These are phyloP conservation scores for Stipa capillata DNA, from an alignment of 176 grass and related monocot species.

Conservation along the genomic window DNA sequence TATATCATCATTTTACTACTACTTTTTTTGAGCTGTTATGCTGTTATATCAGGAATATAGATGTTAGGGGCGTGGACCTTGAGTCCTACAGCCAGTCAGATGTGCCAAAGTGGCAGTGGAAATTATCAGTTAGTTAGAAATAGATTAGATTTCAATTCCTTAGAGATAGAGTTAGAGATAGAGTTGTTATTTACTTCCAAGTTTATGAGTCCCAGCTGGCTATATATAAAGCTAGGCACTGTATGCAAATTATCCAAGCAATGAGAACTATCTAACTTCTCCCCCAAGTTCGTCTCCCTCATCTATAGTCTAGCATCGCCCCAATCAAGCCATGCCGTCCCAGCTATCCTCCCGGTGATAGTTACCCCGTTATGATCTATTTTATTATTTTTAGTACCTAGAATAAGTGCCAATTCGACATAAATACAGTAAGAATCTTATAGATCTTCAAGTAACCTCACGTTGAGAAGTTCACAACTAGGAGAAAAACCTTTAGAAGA, in stretches of 20 bases:
- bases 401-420: not conserved
- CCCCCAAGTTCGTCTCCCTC: not conserved
- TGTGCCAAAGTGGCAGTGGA: not conserved
- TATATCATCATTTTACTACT: not conserved
- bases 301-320: not conserved
- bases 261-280: not conserved
- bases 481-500: not conserved
- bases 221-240: not conserved
- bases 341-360: not conserved
- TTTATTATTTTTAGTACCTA: not conserved
- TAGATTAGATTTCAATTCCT: not conserved
- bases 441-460: not conserved
- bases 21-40: not conserved
- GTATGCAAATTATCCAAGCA: not conserved
- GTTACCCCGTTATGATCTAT: not conserved
- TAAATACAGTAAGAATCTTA: not conserved
- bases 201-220: not conserved
- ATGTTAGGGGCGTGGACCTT: not conserved
- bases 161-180: not conserved
- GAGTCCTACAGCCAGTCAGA: not conserved
- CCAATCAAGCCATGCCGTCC: not conserved
- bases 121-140: not conserved
- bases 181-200: not conserved
- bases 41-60: not conserved
- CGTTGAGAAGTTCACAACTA: not conserved